Base-by-base conservation (phyloP, 202 grass and related monocot genomes). In the Schoenoplectus tabernaemontani region DNA sequence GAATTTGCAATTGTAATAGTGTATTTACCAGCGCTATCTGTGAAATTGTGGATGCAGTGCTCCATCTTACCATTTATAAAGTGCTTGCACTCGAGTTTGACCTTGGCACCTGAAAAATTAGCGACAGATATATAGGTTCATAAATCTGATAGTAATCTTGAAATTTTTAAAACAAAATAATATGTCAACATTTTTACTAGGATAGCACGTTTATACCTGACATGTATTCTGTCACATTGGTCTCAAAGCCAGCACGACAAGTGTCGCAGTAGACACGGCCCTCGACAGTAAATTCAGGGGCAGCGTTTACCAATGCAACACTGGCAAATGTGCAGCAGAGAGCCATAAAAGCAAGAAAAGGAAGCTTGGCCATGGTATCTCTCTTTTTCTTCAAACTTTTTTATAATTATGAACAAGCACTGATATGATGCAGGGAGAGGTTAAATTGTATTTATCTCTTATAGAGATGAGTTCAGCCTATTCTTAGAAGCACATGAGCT, bases 261-360 rank as follows among this genome's bases (percentile, higher is more conserved):
- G 90, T 96, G 93, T 96, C 93, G 60, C 90, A 96, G 86, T 91
- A 96, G 64, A 96, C 88, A 46, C 84, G 82, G 20, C 93, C 90
- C 78, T 92, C 82, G 30, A 92, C 87, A 64, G 54, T 81, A 48
- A 96, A 92, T 3, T 87, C 77, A 17, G 26, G 38, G 9, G 2
- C 24, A 1, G 58, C 8, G 4, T 30, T 59, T 4, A 78, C 54
- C 70, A 48, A 19, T 24, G 46, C 22, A 57, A 43, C 2, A 8
- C 43, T 39, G 74, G 57, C 42, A 42, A 20, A 39, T 9, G 47
- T 73, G 41, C 39, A 60, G 57, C 19, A 80, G 15, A 80, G 44
- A 33, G 78, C 78, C 4, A 57, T 13, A 19, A 80, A 80, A 19
- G 60, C 78, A 64, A 80, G 44, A 48, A 80, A 16, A 16, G 16